These are phyloP conservation scores for Neopestalotiopsis rosae DNA, from an alignment of 2,329 filamentous ascomycete genomes.

Conservation along the genomic window DNA sequence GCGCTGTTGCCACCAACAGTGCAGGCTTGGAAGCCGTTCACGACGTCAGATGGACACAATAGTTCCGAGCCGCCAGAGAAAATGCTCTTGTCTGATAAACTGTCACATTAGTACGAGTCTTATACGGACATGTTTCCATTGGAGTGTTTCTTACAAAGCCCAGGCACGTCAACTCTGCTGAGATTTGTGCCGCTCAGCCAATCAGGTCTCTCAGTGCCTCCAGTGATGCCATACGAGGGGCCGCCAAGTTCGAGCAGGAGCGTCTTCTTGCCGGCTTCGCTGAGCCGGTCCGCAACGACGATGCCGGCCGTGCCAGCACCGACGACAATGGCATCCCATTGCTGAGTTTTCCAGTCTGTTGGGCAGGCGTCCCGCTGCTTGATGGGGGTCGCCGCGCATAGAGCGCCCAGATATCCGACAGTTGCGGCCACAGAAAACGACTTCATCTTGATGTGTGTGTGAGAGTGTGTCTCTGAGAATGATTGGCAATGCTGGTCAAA, in stretches of 20 bases:
- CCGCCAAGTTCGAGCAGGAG: slow-evolving; percentile 58
- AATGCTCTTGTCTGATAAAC: slow-evolving; percentile 49
- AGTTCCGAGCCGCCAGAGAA: slow-evolving; percentile 47
- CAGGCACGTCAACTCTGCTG: slow-evolving; percentile 58
- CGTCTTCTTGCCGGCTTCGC: slow-evolving; percentile 56
- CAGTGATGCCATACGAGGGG: slow-evolving; percentile 53
- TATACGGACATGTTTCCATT: not conserved
- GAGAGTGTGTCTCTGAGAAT: not conserved
- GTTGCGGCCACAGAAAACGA: not conserved
- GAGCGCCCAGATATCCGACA: not conserved
- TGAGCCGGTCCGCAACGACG: slow-evolving; percentile 55
- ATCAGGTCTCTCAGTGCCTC: slow-evolving; percentile 49
- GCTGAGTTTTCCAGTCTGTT: slow-evolving; percentile 30
- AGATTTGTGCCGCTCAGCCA: slow-evolving; percentile 54
- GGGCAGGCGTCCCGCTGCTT: not conserved
- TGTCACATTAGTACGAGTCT: slow-evolving; percentile 19
- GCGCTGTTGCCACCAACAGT: slow-evolving; percentile 57
- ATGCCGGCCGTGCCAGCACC: slow-evolving; percentile 59
- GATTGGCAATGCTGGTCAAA: not conserved
- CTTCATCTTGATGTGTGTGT: slow-evolving; percentile 5
- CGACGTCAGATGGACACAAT: slow-evolving; percentile 43
- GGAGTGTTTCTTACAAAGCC: slow-evolving; percentile 42
- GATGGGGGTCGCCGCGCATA: not conserved
- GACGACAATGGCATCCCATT: slow-evolving; percentile 47
- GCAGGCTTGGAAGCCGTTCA: slow-evolving; percentile 53